These are phyloP conservation scores for Naganishia liquefaciens DNA, from an alignment of 1,284 basidiomycete species.

Conservation along the genomic window DNA sequence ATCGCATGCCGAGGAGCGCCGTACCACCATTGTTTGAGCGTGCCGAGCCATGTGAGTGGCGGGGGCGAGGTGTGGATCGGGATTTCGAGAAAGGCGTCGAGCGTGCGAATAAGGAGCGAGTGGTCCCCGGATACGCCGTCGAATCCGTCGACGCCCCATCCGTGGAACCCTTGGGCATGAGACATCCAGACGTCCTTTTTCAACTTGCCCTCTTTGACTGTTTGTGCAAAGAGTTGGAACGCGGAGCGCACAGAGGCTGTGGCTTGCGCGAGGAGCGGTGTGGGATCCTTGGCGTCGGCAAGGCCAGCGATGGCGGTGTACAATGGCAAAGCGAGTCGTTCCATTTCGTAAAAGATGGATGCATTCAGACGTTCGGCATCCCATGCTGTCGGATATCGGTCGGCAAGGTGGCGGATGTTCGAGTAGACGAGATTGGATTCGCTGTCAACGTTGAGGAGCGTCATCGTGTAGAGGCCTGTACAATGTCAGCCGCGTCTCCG, in stretches of 20 bases:
- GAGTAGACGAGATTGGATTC: conserved; percentile 21
- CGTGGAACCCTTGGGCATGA: conserved; percentile 33
- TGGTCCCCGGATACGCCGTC: conserved; percentile 32
- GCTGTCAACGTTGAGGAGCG: conserved; percentile 31
- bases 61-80: not conserved
- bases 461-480: conserved; percentile 32
- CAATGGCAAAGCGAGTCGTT: conserved; percentile 28
- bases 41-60: conserved; percentile 18
- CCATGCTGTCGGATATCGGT: conserved; percentile 20
- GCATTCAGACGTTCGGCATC: conserved; percentile 33
- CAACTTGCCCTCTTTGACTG: conserved; percentile 29
- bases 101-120: conserved; percentile 29
- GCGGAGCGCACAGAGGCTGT: conserved; percentile 23
- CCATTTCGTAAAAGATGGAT: conserved; percentile 31
- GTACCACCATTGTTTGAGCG: conserved; percentile 16
- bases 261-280: conserved; percentile 17
- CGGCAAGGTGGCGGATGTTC: conserved; percentile 30
- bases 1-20: conserved; percentile 17
- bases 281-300: conserved; percentile 4
- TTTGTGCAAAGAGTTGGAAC: conserved; percentile 32
- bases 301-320: conserved; percentile 28
- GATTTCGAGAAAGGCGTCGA: conserved; percentile 31
- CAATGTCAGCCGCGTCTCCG: not conserved
- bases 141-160: conserved; percentile 31
- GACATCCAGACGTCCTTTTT: conserved; percentile 34